phyloP scores from a whole-genome alignment of 169 alveolate species.

The Plasmodium berghei region DNA sequence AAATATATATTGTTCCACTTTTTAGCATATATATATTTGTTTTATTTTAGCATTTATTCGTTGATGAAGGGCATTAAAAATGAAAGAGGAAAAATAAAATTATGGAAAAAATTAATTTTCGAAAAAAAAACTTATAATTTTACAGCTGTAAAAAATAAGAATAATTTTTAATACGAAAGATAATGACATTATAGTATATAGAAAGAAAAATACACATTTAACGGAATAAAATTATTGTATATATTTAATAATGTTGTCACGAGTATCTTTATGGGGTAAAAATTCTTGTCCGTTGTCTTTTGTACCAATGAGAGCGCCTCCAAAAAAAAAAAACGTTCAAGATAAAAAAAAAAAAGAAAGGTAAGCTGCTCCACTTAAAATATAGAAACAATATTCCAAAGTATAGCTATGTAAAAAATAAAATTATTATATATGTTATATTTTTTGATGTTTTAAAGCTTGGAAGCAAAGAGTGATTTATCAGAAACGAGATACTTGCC shows the following conservation, averaged over 20 bases:
- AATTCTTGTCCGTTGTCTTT: slow-evolving; percentile 47
- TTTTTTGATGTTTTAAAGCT: background rate
- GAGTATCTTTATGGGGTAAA: slow-evolving; percentile 40
- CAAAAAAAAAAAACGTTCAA: slow-evolving; percentile 55
- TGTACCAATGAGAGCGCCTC: slow-evolving; percentile 75
- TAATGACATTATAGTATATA: background rate
- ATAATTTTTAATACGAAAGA: background rate
- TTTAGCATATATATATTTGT: background rate
- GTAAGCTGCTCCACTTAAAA: slow-evolving; percentile 10
- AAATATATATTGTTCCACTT: no score
- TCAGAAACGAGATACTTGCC: slow-evolving; percentile 84
- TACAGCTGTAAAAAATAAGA: background rate
- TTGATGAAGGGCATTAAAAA: background rate
- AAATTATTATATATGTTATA: background rate
- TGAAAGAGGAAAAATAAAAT: background rate
- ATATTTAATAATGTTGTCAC: slow-evolving; percentile 40
- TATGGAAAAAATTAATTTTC: background rate
- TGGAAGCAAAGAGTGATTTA: slow-evolving; percentile 60
- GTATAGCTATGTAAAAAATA: background rate
- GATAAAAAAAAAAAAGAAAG: slow-evolving; percentile 68
- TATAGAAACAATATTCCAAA: background rate
- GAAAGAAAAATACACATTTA: slow-evolving; percentile 5
- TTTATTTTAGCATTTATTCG: background rate
- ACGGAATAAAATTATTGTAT: background rate
- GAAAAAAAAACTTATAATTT: background rate